Conservation (phyloP, 805 yeast species). For the Lachancea meyersii region DNA sequence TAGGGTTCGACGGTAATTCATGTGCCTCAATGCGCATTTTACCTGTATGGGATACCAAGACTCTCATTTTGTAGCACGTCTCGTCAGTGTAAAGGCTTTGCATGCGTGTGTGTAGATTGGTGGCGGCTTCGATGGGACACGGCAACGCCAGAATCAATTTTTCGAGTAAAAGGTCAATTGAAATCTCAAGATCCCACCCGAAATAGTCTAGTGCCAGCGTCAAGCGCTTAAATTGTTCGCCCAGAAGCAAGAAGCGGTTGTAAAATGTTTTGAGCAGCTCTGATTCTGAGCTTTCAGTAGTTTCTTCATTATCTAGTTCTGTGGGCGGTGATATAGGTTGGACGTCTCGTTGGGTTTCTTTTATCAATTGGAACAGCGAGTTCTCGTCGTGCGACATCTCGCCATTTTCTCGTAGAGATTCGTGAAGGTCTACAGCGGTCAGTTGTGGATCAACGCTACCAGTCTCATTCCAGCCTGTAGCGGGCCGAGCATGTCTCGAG, state of each 20-base stretch:
- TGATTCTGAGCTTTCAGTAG: background rate
- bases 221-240: conserved; percentile 58
- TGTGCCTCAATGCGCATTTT: conserved; percentile 35
- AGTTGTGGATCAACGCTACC: conserved; percentile 2
- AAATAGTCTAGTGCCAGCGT: conserved; percentile 51
- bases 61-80: conserved; percentile 43
- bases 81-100: conserved; percentile 22
- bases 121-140: conserved; percentile 10
- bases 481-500: background rate
- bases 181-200: conserved; percentile 40
- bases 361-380: background rate
- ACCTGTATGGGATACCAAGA: conserved; percentile 37
- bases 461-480: background rate
- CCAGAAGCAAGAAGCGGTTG: conserved; percentile 51
- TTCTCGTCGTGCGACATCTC: background rate
- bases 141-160: conserved; percentile 37
- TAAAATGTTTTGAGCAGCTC: conserved; percentile 16
- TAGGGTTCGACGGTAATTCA: conserved; percentile 19
- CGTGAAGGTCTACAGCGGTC: background rate
- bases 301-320: background rate
- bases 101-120: conserved; percentile 13
- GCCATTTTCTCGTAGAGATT: background rate
- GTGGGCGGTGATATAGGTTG: conserved; percentile 20
- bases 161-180: conserved; percentile 38
- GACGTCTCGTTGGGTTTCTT: background rate